These are phyloP conservation scores for Ramichloridium luteum DNA, from an alignment of 2,329 filamentous ascomycete species.

Conservation along the genomic window DNA sequence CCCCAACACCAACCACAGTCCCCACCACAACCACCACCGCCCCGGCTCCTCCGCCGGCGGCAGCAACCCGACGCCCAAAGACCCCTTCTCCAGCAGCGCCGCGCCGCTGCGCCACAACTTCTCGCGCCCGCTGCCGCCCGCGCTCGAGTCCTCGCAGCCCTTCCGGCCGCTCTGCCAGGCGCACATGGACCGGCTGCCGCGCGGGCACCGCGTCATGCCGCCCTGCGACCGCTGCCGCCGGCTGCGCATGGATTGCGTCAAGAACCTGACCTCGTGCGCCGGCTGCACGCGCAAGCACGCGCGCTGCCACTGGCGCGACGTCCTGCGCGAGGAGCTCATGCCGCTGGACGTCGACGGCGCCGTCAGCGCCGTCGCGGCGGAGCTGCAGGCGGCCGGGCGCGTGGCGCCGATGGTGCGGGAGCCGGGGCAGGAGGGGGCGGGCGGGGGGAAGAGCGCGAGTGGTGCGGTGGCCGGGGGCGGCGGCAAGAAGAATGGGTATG, in stretches of 20 bases:
- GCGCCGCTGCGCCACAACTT: conserved; percentile 31
- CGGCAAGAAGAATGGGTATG: conserved; percentile 20
- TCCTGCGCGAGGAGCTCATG: conserved; percentile 56
- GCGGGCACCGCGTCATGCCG: conserved; percentile 64
- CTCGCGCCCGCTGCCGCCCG: conserved; percentile 25
- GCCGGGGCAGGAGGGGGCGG: too few species aligned
- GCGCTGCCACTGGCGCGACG: conserved; percentile 73
- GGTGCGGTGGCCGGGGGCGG: too few species aligned
- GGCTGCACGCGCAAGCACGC: conserved; percentile 86
- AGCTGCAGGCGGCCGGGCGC: too few species aligned
- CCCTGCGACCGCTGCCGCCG: conserved; percentile 75
- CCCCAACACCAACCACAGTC: too few species aligned
- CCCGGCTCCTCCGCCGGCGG: too few species aligned
- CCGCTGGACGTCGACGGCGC: conserved; percentile 23
- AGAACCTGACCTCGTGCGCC: conserved; percentile 74
- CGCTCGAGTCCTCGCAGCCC: conserved; percentile 25
- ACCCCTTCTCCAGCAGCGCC: too few species aligned
- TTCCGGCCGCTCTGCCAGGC: conserved; percentile 30
- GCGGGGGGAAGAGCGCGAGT: too few species aligned
- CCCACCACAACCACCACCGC: too few species aligned
- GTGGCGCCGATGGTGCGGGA: too few species aligned
- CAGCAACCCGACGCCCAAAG: too few species aligned
- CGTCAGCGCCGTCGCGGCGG: too few species aligned
- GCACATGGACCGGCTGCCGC: conserved; percentile 61
- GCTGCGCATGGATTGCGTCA: conserved; percentile 68